A percentile compares a stretch with the other conserved stretches of the same genome.
phyloP scores from a whole-genome alignment of 1,284 basidiomycete genomes.

The Tremellales sp. region DNA sequence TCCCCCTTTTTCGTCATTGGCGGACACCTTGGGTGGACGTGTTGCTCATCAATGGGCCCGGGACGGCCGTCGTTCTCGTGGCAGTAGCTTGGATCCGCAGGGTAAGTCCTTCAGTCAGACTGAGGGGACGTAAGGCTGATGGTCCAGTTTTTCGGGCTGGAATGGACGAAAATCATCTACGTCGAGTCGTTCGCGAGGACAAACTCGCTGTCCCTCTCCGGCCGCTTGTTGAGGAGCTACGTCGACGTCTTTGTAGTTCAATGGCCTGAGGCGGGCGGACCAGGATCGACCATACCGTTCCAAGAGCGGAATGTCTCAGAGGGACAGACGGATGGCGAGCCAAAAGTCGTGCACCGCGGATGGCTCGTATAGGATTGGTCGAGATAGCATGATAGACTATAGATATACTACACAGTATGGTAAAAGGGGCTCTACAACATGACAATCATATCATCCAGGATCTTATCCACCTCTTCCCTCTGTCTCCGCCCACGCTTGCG shows the following conservation, averaged over 20 bases:
- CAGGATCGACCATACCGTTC: background rate
- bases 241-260: slow-evolving; percentile 87
- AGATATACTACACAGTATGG: background rate
- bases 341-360: slow-evolving; percentile 12
- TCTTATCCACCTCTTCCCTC: slow-evolving; percentile 7
- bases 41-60: slow-evolving; percentile 89
- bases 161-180: slow-evolving; percentile 74
- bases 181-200: slow-evolving; percentile 95
- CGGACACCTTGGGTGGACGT: slow-evolving; percentile 62
- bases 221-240: slow-evolving; percentile 69
- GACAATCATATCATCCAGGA: slow-evolving; percentile 11
- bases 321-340: background rate
- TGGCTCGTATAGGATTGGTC: slow-evolving; percentile 9
- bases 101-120: slow-evolving; percentile 53
- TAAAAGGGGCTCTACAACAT: slow-evolving; percentile 5
- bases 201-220: slow-evolving; percentile 73
- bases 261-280: slow-evolving; percentile 63
- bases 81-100: slow-evolving; percentile 67
- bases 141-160: slow-evolving; percentile 68
- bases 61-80: slow-evolving; percentile 83
- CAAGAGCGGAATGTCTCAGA: background rate
- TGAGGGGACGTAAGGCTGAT: background rate
- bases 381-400: background rate
- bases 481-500: too few species aligned
- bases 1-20: slow-evolving; percentile 48